A percentile compares a stretch with the other conserved stretches of the same genome.
phyloP scores from a whole-genome alignment of 2,329 filamentous ascomycete species.

The Phyllosticta citriasiana region DNA sequence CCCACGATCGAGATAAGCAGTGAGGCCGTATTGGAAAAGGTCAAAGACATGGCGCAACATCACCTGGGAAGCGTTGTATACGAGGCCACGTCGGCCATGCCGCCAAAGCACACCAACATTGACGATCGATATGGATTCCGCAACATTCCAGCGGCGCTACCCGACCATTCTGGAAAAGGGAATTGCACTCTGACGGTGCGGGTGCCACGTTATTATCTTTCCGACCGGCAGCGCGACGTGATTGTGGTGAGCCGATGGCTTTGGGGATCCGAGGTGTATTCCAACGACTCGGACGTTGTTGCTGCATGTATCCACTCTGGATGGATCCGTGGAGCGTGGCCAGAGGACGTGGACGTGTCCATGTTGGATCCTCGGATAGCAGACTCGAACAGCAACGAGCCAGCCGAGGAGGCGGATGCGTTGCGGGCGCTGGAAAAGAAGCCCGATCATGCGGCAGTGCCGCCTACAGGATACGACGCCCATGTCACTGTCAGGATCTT shows the following conservation, averaged over 20 bases:
- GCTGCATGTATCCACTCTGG: slow-evolving; percentile 89
- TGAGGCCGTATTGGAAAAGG: slow-evolving; percentile 2
- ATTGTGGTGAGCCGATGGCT: slow-evolving; percentile 71
- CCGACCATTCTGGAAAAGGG: slow-evolving; percentile 58
- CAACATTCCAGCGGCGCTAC: slow-evolving; percentile 60
- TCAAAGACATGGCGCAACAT: slow-evolving; percentile 38
- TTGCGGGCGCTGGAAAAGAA: slow-evolving; percentile 31
- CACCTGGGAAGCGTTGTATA: slow-evolving; percentile 84
- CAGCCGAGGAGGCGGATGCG: slow-evolving; percentile 29
- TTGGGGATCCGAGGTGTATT: slow-evolving; percentile 93
- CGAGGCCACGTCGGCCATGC: slow-evolving; percentile 50
- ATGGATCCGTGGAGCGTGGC: slow-evolving; percentile 84
- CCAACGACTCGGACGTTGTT: slow-evolving; percentile 88
- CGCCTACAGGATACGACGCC: slow-evolving; percentile 63
- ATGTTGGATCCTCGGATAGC: slow-evolving; percentile 51
- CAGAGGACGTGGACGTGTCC: slow-evolving; percentile 61
- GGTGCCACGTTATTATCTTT: slow-evolving; percentile 70
- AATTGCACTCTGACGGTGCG: slow-evolving; percentile 89
- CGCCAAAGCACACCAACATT: slow-evolving; percentile 28
- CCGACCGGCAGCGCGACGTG: slow-evolving; percentile 60
- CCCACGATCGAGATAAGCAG: slow-evolving; percentile 17
- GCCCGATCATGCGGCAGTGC: slow-evolving; percentile 46
- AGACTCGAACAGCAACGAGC: slow-evolving; percentile 33
- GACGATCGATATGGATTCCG: slow-evolving; percentile 49
- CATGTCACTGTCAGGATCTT: slow-evolving; percentile 82